Evolutionary conservation across 805 yeast species (phyloP), one percentile per base, ranked within the genome.

Genomic region (Pichia cabralensis): DNA sequence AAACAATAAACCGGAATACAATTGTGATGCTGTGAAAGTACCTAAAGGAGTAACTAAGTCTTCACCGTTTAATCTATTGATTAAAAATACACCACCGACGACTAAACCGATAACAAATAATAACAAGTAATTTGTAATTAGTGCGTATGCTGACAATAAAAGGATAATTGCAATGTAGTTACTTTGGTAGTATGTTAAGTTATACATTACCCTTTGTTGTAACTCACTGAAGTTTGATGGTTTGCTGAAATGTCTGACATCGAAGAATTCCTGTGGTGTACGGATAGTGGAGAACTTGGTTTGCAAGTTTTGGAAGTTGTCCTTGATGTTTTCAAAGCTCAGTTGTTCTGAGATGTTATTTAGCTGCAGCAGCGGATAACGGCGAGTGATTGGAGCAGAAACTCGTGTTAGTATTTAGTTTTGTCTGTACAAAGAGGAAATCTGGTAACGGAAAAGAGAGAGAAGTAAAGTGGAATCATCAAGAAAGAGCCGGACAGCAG

Each of bases 221-320:
- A 82, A 65, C 46, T 92, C 98, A 31, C 80, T 76, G 56, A 86
- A 80, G 58, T 85, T 86, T 35, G 73, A 76, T 15, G 99, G 99
- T 56, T 85, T 86, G 24, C 95, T 81, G 42, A 92, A 58, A 55
- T 95, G 78, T 59, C 86, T 81, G 52, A 82, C 61, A 56, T 92
- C 96, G 53, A 92, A 84, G 55, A 92, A 92, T 56, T 92, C 98
- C 58, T 80, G 92, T 27, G 94, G 88, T 24, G 96, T 84, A 53
- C 82, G 79, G 41, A 92, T 58, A 49, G 81, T 73, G 31, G 92
- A 60, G 42, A 86, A 64, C 43, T 77, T 72, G 25, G 67, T 51
- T 52, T 80, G 84, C 32, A 89, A 46, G 3, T 76, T 47, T 21
- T 58, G 61, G 16, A 74, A 38, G 33, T 40, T 41, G 19, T 64